Evolutionary conservation across 2,329 filamentous ascomycete species (phyloP), one percentile per base, ranked within the genome.

Genomic region (Ophiostoma australiae): DNA sequence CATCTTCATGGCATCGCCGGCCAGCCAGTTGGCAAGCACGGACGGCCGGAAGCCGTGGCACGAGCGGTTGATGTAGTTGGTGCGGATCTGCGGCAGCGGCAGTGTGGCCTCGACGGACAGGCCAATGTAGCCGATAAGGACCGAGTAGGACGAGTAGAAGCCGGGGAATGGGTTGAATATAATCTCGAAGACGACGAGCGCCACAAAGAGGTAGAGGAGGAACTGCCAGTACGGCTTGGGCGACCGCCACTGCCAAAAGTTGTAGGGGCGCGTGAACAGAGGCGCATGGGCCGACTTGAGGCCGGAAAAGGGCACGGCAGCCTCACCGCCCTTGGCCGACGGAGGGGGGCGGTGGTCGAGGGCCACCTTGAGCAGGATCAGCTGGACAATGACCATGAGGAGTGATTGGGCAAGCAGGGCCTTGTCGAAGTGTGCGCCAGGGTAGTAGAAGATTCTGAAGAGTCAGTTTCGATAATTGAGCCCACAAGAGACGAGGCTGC

Each of bases 1-100:
- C 85, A 94, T 91, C 84, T 96, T 96, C 89, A 95, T 93, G 10
- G 86, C 84, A 79, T 96, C 92, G 73, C 92, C 92, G 2, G 90
- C 81, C 70, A 96, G 82, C 92, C 92, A 96, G 78, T 89, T 93
- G 37, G 84, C 86, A 72, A 95, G 82, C 4, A 96, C 89, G 7
- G 89, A 92, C 13, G 93, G 77, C 20, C 92, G 86, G 80, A 96
- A 93, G 6, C 92, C 92, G 78, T 88, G 90, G 82, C 90, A 93
- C 1, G 91, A 92, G 72, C 85, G 84, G 4, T 87, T 84, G 44
- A 86, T 85, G 73, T 86, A 83, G 78, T 95, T 95, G 63, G 90
- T 82, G 68, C 92, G 77, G 39, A 95, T 89, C 80, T 96, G 92
- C 0, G 92, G 92, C 13, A 95, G 83, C 3, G 92, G 92, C 35